These are phyloP conservation scores for Alternaria infectoria DNA, from an alignment of 2,329 filamentous ascomycete species.

Conservation along the genomic window DNA sequence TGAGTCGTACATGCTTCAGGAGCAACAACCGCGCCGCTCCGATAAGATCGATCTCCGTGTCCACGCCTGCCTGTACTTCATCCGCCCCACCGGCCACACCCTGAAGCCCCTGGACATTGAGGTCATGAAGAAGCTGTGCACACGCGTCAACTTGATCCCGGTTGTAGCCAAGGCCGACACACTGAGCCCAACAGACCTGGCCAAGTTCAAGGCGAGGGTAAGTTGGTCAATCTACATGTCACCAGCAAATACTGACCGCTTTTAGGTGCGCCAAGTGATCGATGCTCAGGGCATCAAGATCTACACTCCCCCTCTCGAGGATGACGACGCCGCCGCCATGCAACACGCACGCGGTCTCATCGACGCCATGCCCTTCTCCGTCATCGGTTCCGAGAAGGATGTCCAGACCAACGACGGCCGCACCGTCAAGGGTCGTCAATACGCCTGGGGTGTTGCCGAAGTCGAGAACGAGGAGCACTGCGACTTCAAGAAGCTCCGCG, in stretches of 20 bases:
- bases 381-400: constrained; percentile 99
- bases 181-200: constrained; percentile 87
- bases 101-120: constrained; percentile 98
- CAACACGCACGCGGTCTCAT: constrained; percentile 94
- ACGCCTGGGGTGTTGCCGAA: constrained; percentile 98
- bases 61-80: constrained; percentile 98
- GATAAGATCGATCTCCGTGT: constrained; percentile 99
- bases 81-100: constrained; percentile 96
- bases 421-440: constrained; percentile 98
- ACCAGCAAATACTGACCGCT: constrained; percentile 18
- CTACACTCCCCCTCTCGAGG: constrained; percentile 96
- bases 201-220: constrained; percentile 95
- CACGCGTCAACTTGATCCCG: constrained; percentile 96
- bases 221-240: constrained; percentile 35
- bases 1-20: constrained; percentile 99
- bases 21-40: constrained; percentile 96
- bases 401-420: constrained; percentile 95
- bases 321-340: constrained; percentile 95
- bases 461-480: constrained; percentile 99
- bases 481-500: constrained; percentile 99
- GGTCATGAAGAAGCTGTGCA: constrained; percentile 99
- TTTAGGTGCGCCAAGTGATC: constrained; percentile 88
- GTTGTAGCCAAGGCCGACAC: constrained; percentile 99
- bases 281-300: constrained; percentile 99
- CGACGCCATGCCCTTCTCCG: constrained; percentile 97